phyloP scores from a whole-genome alignment of 2,329 filamentous ascomycete species.

The Aspergillus sp. region DNA sequence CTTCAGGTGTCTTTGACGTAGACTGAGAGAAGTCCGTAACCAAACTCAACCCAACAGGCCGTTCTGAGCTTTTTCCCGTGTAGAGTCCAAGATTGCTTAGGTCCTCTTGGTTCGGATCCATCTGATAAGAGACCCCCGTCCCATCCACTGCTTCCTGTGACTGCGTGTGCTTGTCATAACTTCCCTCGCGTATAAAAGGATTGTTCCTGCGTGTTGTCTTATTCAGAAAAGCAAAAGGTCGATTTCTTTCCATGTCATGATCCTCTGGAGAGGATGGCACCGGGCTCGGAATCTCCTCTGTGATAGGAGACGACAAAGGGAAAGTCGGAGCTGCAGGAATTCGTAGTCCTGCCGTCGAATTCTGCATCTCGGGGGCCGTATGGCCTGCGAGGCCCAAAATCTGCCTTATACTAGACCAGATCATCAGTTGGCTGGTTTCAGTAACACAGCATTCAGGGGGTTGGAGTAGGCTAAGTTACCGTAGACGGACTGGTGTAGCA shows the following conservation, averaged over 20 bases:
- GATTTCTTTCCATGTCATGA: conserved; percentile 28
- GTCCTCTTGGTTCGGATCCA: background rate
- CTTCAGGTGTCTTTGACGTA: conserved; percentile 16
- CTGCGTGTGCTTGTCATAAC: background rate
- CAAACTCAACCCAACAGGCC: conserved; percentile 45
- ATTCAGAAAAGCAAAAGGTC: conserved; percentile 36
- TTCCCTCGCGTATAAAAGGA: conserved; percentile 12
- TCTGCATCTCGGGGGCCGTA: conserved; percentile 28
- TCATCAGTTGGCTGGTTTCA: background rate
- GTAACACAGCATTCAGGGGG: background rate
- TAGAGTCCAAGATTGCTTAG: background rate
- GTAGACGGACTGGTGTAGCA: background rate
- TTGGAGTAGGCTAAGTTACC: background rate
- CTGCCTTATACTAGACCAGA: conserved; percentile 19
- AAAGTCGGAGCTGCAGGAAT: conserved; percentile 40
- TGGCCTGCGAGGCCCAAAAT: conserved; percentile 7
- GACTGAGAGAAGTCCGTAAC: conserved; percentile 43
- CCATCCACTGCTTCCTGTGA: conserved; percentile 17
- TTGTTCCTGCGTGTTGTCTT: conserved; percentile 26
- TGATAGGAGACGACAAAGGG: conserved; percentile 48
- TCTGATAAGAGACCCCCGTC: conserved; percentile 15
- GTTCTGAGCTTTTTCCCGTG: conserved; percentile 27
- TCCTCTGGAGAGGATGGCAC: conserved; percentile 37
- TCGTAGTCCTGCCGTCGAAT: conserved; percentile 30
- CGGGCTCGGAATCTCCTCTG: conserved; percentile 44